Percentiles rank a stretch among this genome's conserved stretches.
Evolutionary conservation across 148 eudicot species (phyloP).

Genomic region (Camellia japonica): DNA sequence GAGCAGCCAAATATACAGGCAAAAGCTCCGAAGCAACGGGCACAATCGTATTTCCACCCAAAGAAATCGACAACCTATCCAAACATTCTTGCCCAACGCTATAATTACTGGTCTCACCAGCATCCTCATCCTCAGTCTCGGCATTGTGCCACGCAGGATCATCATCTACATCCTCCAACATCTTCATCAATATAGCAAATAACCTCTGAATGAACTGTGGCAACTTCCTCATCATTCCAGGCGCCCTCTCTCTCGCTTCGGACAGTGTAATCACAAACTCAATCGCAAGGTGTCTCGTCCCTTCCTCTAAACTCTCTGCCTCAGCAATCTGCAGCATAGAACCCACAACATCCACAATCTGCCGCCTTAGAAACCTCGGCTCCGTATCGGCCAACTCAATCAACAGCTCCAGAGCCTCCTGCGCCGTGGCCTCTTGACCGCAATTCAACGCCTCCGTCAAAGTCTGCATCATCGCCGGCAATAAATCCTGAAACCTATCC

Average conservation of each 20-base stretch:
- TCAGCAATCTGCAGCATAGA: conserved; percentile 85
- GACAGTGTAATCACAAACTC: conserved; percentile 56
- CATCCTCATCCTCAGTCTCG: conserved; percentile 73
- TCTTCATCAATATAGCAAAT: conserved; percentile 66
- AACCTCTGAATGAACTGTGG: conserved; percentile 49
- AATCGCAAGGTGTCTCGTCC: conserved; percentile 72
- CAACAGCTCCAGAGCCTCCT: conserved; percentile 75
- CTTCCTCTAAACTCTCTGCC: conserved; percentile 73
- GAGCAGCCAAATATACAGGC: conserved; percentile 72
- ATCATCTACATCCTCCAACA: conserved; percentile 75
- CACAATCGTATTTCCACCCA: conserved; percentile 80
- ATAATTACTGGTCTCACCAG: conserved; percentile 76
- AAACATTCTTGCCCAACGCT: conserved; percentile 78
- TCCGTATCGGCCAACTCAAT: conserved; percentile 79
- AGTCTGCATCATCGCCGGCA: conserved; percentile 82
- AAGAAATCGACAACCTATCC: conserved; percentile 67
- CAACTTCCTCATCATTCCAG: conserved; percentile 69
- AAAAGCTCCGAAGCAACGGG: conserved; percentile 80
- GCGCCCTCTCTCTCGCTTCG: conserved; percentile 56
- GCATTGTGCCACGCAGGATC: conserved; percentile 79
- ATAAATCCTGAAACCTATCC: conserved; percentile 72
- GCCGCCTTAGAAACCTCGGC: conserved; percentile 75
- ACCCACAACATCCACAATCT: conserved; percentile 71
- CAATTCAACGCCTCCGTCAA: conserved; percentile 66
- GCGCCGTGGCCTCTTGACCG: conserved; percentile 75